Conservation (phyloP, 306 rosid species). For the Begonia fuchsioides region DNA sequence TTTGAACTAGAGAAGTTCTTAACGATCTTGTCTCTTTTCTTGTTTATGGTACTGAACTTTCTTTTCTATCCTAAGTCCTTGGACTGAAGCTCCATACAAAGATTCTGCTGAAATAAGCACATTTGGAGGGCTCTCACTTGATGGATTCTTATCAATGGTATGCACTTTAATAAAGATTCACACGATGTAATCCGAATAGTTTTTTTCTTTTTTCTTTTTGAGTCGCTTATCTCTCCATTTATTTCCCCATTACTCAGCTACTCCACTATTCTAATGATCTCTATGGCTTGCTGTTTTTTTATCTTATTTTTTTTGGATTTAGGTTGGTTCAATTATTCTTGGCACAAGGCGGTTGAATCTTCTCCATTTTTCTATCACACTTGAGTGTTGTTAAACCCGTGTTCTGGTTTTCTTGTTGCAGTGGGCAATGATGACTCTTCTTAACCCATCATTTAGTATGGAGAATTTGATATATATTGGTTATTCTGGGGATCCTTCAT, state of each 20-base stretch:
- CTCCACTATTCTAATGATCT: too few relatives aligned
- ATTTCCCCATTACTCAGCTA: too few relatives aligned
- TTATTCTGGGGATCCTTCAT: slow-evolving; percentile 55
- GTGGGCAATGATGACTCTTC: slow-evolving; percentile 95
- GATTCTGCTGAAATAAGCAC: slow-evolving; percentile 74
- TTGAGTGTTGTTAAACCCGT: slow-evolving; percentile 1
- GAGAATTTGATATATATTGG: slow-evolving; percentile 91
- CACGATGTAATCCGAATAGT: too few relatives aligned
- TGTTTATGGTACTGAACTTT: slow-evolving; percentile 9
- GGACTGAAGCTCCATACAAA: slow-evolving; percentile 50
- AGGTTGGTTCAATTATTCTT: too few relatives aligned
- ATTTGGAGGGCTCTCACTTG: slow-evolving; percentile 70
- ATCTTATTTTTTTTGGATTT: too few relatives aligned
- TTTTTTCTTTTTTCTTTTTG: neutral
- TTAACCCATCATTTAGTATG: slow-evolving; percentile 63
- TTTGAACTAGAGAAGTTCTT: neutral
- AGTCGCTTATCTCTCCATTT: too few relatives aligned
- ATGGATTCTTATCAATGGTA: slow-evolving; percentile 63
- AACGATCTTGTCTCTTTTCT: neutral
- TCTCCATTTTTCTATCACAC: neutral
- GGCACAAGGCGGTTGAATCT: neutral
- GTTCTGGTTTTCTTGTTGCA: slow-evolving; percentile 17
- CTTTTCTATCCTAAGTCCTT: slow-evolving; percentile 46
- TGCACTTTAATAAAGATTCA: neutral
- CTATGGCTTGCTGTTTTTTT: too few relatives aligned